Conservation (phyloP, 441 rosid species). For the Adansonia gregorii region DNA sequence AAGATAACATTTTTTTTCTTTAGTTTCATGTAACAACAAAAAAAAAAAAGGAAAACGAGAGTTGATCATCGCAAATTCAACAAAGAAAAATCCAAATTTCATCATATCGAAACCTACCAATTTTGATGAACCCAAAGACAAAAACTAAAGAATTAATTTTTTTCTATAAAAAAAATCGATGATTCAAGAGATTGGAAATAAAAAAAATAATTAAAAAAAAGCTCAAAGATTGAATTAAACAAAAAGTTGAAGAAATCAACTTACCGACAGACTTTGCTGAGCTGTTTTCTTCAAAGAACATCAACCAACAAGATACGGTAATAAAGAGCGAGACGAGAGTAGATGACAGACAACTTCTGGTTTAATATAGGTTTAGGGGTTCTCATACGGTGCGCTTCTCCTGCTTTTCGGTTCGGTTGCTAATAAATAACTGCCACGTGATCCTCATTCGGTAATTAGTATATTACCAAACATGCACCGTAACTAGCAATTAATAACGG, state of each 20-base stretch:
- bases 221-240: background rate
- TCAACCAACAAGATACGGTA: background rate
- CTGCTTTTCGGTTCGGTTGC: background rate
- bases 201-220: background rate
- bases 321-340: background rate
- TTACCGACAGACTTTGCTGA: background rate
- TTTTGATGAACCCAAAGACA: background rate
- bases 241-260: background rate
- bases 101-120: background rate
- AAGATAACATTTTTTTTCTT: no score
- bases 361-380: slow-evolving; percentile 15
- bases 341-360: background rate
- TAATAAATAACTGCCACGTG: background rate
- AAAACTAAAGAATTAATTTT: background rate
- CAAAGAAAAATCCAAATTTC: background rate
- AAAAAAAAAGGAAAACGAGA: background rate
- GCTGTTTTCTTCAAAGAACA: slow-evolving; percentile 7
- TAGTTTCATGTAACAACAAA: no score
- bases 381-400: background rate
- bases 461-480: no score
- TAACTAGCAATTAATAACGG: no score
- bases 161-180: background rate
- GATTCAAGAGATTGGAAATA: background rate
- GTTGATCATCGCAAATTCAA: background rate
- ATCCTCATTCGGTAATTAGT: background rate